phyloP scores from a whole-genome alignment of 257 asterid species.

The Plantago elongata region DNA sequence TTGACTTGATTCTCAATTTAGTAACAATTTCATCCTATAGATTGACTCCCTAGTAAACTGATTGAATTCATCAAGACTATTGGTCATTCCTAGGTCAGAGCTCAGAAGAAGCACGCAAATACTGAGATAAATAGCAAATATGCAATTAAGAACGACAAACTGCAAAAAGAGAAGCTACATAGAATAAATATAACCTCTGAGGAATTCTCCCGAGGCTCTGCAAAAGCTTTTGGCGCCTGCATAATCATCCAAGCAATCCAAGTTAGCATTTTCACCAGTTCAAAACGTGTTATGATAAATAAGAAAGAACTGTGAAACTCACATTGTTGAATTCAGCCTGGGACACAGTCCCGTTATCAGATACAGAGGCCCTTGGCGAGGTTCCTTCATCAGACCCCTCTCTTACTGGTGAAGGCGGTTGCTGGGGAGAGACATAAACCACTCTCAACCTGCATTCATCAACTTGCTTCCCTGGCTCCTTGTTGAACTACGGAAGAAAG shows the following conservation, averaged over 20 bases:
- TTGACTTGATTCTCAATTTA: no score
- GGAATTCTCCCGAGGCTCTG: conserved; percentile 54
- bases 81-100: conserved; percentile 3
- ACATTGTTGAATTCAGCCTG: conserved; percentile 7
- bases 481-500: conserved; percentile 42
- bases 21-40: not conserved
- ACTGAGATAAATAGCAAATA: conserved; percentile 3
- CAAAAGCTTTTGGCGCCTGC: conserved; percentile 49
- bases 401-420: conserved; percentile 64
- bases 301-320: not conserved
- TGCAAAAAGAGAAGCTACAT: not conserved
- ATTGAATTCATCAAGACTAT: not conserved
- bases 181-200: conserved; percentile 45
- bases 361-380: conserved; percentile 34
- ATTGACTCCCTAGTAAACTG: not conserved
- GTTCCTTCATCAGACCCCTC: conserved; percentile 70
- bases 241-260: conserved; percentile 14
- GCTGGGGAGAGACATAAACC: conserved; percentile 54
- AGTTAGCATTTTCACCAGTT: not conserved
- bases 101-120: not conserved
- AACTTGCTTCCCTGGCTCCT: conserved; percentile 53
- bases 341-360: conserved; percentile 28
- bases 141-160: conserved; percentile 2
- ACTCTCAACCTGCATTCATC: conserved; percentile 79
- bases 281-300: not conserved